A percentile compares a stretch with the other conserved stretches of the same genome.
phyloP scores from a whole-genome alignment of 2,329 filamentous ascomycete species.

The Ophiocordyceps sinensis region DNA sequence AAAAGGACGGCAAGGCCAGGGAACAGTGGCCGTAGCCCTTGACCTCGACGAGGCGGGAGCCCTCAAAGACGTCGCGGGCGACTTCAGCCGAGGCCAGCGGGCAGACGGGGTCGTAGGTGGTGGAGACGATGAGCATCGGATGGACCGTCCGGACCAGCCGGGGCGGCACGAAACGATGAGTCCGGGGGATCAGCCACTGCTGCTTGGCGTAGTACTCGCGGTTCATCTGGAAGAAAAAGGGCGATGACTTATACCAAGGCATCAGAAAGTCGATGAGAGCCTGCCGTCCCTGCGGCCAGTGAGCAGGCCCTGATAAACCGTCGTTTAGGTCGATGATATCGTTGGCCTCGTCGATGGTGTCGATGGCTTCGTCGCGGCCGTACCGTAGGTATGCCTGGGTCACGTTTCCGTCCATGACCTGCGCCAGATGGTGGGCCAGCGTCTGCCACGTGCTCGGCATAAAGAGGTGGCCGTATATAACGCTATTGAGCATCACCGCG shows the following conservation, averaged over 20 bases:
- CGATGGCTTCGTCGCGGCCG: constrained; percentile 5
- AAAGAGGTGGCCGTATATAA: constrained; percentile 23
- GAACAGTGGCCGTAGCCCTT: constrained; percentile 29
- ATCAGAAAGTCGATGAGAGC: constrained; percentile 18
- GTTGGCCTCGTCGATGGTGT: constrained; percentile 9
- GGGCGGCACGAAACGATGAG: constrained; percentile 12
- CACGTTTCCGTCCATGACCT: constrained; percentile 22
- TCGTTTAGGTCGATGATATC: constrained; percentile 14
- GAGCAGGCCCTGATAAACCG: constrained; percentile 6
- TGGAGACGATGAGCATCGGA: constrained; percentile 17
- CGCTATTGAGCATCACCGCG: constrained; percentile 16
- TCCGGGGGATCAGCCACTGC: constrained; percentile 15
- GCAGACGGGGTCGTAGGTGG: constrained; percentile 34
- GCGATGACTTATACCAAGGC: constrained; percentile 16
- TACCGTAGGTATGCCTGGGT: constrained; percentile 23
- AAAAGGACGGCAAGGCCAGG: constrained; percentile 20
- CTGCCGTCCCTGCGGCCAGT: constrained; percentile 18
- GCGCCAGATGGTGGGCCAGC: constrained; percentile 18
- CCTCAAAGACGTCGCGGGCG: constrained; percentile 20
- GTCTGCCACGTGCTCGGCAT: constrained; percentile 20
- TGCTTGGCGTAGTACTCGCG: constrained; percentile 17
- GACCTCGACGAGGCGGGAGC: constrained; percentile 23
- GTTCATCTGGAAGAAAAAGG: constrained; percentile 14
- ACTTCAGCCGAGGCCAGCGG: constrained; percentile 21
- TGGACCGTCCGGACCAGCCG: constrained; percentile 17